Percentiles rank a stretch among this genome's conserved stretches.
phyloP scores from a whole-genome alignment of 1,284 basidiomycete species.

The Irpex rosettiformis region DNA sequence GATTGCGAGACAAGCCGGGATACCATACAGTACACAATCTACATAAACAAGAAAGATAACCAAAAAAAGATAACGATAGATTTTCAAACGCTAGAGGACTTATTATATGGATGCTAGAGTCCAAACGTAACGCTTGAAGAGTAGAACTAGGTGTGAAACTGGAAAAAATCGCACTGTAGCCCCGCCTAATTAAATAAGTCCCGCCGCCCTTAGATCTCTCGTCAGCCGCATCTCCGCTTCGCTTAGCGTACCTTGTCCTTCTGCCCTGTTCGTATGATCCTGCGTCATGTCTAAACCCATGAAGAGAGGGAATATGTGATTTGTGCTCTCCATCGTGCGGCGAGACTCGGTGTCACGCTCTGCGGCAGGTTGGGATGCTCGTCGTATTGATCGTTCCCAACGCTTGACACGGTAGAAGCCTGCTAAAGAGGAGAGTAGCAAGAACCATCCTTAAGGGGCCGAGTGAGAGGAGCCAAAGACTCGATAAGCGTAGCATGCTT shows the following conservation, averaged over 20 bases:
- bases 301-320: neutral
- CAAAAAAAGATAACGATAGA: constrained; percentile 1
- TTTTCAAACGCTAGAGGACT: neutral
- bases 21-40: constrained; percentile 3
- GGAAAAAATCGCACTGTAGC: neutral
- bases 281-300: neutral
- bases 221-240: constrained; percentile 44
- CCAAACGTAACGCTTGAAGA: neutral
- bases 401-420: constrained; percentile 85
- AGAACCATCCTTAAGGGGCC: constrained; percentile 71
- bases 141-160: neutral
- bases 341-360: constrained; percentile 45
- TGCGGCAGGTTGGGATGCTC: constrained; percentile 23
- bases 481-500: neutral
- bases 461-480: neutral
- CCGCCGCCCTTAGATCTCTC: constrained; percentile 51
- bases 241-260: constrained; percentile 14
- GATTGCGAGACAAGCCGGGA: neutral
- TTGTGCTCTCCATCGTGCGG: constrained; percentile 41
- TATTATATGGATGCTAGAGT: too few relatives aligned
- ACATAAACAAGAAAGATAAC: neutral
- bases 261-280: constrained; percentile 17
- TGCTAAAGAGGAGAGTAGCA: constrained; percentile 75
- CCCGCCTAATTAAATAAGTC: constrained; percentile 34
- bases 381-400: constrained; percentile 65